Conservation (phyloP, 2,329 filamentous ascomycete species). For the Sporothrix mexicana region DNA sequence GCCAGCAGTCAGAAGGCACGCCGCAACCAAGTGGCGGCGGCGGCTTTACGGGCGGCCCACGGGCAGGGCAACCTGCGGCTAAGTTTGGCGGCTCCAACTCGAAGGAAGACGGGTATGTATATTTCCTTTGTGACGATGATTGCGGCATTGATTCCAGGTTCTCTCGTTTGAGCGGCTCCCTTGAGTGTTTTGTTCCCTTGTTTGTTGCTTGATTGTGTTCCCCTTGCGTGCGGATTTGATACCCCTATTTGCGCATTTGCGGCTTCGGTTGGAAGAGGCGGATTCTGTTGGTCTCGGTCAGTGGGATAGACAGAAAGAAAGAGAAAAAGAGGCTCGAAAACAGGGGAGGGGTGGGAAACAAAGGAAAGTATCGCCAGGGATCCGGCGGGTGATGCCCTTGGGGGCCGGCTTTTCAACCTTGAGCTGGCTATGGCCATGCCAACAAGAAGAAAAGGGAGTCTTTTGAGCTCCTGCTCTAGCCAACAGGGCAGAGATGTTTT, state of each 20-base stretch:
- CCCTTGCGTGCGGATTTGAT: not conserved
- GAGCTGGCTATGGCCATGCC: not conserved
- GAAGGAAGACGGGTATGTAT: slow-evolving; percentile 89
- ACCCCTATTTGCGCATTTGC: not conserved
- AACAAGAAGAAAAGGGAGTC: not conserved
- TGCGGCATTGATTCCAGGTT: not conserved
- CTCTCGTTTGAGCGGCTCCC: not conserved
- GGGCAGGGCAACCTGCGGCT: slow-evolving; percentile 37
- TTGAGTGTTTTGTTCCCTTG: not conserved
- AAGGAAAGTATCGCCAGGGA: slow-evolving; percentile 2
- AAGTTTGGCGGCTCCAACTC: slow-evolving; percentile 65
- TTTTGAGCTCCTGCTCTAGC: not conserved
- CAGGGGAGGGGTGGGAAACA: not conserved
- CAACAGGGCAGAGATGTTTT: too few relatives aligned
- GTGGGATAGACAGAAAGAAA: not conserved
- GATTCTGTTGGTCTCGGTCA: not conserved
- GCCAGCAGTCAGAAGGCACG: slow-evolving; percentile 42
- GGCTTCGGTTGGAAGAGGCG: not conserved
- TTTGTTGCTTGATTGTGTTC: not conserved
- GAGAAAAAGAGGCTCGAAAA: not conserved
- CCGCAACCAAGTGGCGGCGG: slow-evolving; percentile 41
- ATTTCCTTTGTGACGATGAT: slow-evolving; percentile 35
- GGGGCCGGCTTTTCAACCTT: not conserved
- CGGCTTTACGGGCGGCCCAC: not conserved
- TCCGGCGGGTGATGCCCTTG: not conserved